Evolutionary conservation across 768 basidiomycete species (phyloP), one percentile per base, ranked within the genome.

Genomic region (Roridomyces roridus): DNA sequence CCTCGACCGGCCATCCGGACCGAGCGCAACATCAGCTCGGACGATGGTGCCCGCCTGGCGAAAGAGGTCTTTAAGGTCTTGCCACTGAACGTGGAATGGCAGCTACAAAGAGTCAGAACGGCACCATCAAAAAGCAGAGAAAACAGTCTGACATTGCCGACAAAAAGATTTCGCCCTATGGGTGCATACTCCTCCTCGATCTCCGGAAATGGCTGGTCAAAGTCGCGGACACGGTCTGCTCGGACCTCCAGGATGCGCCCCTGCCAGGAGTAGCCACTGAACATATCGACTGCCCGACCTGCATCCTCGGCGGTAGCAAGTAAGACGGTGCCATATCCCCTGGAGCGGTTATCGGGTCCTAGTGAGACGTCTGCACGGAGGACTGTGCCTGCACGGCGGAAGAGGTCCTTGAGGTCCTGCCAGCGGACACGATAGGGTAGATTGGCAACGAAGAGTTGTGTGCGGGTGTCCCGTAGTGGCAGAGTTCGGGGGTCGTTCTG

Each of bases 381-480:
- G 60, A 96, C 87, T 25, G 92, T 97, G 37, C 97, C 97, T 6
- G 96, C 92, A 62, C 92, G 91, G 34, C 96, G 86, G 73, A 99
- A 98, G 48, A 99, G 85, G 71, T 99, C 96, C 66, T 99, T 98
- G 60, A 99, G 84, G 77, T 99, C 97, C 77, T 99, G 97, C 97
- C 97, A 99, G 51, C 97, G 87, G 35, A 98, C 96, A 58, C 96
- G 83, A 74, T 96, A 98, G 0, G 97, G 97, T 23, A 99, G 85
- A 73, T 99, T 99, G 60, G 94, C 95, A 23, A 98, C 92, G 67
- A 96, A 98, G 7, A 99, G 82, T 75, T 98, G 96, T 0, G 96
- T 95, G 49, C 96, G 82, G 5, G 94, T 96, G 71, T 99, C 96
- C 51, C 85, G 83, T 35, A 83, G 75, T 0, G 85, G 85, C 43